Evolutionary conservation across 2,329 filamentous ascomycete species (phyloP).

Genomic region (Talaromyces marneffei): DNA sequence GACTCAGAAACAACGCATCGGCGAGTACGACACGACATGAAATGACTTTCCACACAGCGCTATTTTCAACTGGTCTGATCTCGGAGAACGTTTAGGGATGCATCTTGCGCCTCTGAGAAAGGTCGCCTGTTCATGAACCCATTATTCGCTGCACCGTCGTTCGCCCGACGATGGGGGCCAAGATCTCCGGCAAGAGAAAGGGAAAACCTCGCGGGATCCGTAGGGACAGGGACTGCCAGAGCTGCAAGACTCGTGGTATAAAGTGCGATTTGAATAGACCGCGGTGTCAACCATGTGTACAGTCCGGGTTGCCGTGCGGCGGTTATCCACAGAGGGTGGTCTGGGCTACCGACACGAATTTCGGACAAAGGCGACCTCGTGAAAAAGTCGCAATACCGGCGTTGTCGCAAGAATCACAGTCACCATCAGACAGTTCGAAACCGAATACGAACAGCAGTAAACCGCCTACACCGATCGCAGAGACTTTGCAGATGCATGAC

Average conservation of each 20-base stretch:
- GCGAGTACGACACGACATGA: background rate
- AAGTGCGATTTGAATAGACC: slow-evolving; percentile 30
- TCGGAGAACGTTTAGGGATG: background rate
- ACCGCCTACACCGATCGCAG: background rate
- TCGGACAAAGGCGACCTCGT: slow-evolving; percentile 11
- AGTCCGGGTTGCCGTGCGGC: slow-evolving; percentile 19
- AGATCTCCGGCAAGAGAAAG: slow-evolving; percentile 9
- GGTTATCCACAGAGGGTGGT: slow-evolving; percentile 24
- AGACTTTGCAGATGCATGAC: slow-evolving; percentile 4
- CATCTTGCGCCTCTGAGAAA: background rate
- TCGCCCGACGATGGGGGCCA: slow-evolving; percentile 12
- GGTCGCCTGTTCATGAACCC: background rate
- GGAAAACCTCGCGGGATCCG: slow-evolving; percentile 27
- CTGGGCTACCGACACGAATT: slow-evolving; percentile 19
- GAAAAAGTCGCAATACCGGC: background rate
- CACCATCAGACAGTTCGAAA: background rate
- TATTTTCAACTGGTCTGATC: background rate
- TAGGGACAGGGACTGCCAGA: slow-evolving; percentile 25
- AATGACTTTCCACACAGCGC: background rate
- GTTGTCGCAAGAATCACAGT: slow-evolving; percentile 6
- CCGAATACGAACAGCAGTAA: background rate
- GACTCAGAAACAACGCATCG: background rate
- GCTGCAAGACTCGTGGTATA: slow-evolving; percentile 22
- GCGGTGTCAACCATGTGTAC: slow-evolving; percentile 22
- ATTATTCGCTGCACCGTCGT: slow-evolving; percentile 6